Evolutionary conservation across 108 stramenopile genomes (phyloP).

Genomic region (Fragilaria radians): DNA sequence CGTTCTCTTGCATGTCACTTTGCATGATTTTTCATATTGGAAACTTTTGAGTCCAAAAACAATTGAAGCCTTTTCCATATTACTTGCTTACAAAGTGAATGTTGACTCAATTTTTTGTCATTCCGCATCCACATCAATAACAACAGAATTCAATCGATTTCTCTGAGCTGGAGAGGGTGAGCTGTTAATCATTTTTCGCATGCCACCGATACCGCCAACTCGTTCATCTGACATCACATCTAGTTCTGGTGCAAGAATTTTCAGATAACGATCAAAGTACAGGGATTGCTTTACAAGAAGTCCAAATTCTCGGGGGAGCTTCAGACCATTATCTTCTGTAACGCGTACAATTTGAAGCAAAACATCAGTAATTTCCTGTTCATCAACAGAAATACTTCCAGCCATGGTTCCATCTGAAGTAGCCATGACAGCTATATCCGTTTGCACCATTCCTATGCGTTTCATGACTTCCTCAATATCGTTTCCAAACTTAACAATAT

Average conservation of each 20-base stretch:
- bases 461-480: slow-evolving; percentile 85
- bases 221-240: slow-evolving; percentile 72
- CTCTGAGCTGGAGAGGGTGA: no score
- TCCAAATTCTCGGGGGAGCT: slow-evolving; percentile 94
- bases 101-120: no score
- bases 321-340: slow-evolving; percentile 89
- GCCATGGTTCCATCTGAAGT: slow-evolving; percentile 37
- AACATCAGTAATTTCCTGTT: slow-evolving; percentile 82
- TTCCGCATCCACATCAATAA: no score
- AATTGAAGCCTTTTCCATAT: no score
- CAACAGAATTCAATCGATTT: no score
- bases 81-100: no score
- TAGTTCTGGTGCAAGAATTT: slow-evolving; percentile 88
- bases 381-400: slow-evolving; percentile 64
- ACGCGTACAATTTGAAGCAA: slow-evolving; percentile 86
- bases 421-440: slow-evolving; percentile 61
- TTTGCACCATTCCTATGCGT: slow-evolving; percentile 59
- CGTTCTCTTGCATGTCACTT: no score
- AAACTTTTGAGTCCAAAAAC: no score
- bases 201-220: slow-evolving; percentile 24
- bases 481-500: slow-evolving; percentile 69
- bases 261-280: slow-evolving; percentile 95
- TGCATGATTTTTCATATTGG: no score
- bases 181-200: no score
- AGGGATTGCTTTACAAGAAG: slow-evolving; percentile 94